Evolutionary conservation across 495 filamentous ascomycete species (phyloP).

Genomic region (Penicillium desertorum): DNA sequence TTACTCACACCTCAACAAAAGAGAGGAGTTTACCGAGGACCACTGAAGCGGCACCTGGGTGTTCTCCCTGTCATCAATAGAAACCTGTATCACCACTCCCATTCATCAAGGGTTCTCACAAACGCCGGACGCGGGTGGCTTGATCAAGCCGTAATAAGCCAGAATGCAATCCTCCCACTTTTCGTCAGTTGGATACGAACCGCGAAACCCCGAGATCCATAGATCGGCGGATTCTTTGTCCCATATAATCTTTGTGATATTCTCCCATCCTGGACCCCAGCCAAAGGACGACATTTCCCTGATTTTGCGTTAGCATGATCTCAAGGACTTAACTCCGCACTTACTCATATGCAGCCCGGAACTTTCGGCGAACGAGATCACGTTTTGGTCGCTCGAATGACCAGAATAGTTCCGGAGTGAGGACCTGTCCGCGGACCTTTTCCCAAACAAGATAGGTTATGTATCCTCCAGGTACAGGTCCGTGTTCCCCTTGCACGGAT

Average conservation of each 20-base stretch:
- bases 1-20: constrained; percentile 3
- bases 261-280: constrained; percentile 8
- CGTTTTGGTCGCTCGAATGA: constrained; percentile 5
- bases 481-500: constrained; percentile 5
- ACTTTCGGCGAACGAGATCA: constrained; percentile 6
- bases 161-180: constrained; percentile 5
- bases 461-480: constrained; percentile 10
- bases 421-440: constrained; percentile 4
- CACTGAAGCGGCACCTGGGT: constrained; percentile 5
- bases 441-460: constrained; percentile 10
- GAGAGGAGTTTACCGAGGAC: constrained; percentile 4
- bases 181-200: constrained; percentile 1
- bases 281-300: constrained; percentile 8
- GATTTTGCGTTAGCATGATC: constrained; percentile 8
- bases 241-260: constrained; percentile 10
- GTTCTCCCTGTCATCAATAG: constrained; percentile 8
- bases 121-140: constrained; percentile 1
- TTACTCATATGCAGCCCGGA: constrained; percentile 9
- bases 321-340: constrained; percentile 3
- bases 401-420: constrained; percentile 3
- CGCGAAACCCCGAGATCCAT: constrained; percentile 9
- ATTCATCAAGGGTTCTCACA: constrained; percentile 3
- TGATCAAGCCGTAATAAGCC: constrained; percentile 4
- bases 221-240: constrained; percentile 4
- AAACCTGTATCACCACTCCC: constrained; percentile 6